Evolutionary conservation across 164 flowering plant genomes (phyloP).

Genomic region (Euptelea pleiosperma): DNA sequence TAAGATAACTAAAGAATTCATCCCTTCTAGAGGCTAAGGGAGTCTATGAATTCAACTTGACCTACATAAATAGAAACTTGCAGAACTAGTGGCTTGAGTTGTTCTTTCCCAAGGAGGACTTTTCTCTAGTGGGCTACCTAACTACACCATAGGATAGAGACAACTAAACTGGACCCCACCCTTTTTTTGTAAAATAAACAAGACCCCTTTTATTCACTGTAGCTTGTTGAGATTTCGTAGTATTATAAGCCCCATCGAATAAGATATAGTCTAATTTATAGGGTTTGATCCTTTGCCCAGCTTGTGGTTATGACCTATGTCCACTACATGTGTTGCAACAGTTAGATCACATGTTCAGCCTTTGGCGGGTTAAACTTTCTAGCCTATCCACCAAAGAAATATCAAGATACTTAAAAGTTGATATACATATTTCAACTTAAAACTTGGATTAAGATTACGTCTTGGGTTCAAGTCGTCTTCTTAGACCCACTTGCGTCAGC

Average conservation of each 20-base stretch:
- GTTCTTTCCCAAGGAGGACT: neutral
- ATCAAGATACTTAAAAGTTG: too few relatives aligned
- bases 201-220: too few relatives aligned
- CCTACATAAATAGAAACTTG: neutral
- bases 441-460: neutral
- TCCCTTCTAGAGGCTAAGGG: neutral
- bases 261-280: too few relatives aligned
- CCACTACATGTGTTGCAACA: conserved; percentile 1
- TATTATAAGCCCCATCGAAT: too few relatives aligned
- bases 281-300: too few relatives aligned
- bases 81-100: neutral
- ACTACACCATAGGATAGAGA: neutral
- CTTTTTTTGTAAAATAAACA: too few relatives aligned
- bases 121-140: conserved; percentile 2
- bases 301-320: neutral
- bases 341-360: neutral
- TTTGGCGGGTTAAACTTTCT: too few relatives aligned
- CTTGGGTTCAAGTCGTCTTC: neutral
- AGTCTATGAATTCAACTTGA: neutral
- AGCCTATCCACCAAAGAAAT: neutral
- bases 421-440: too few relatives aligned
- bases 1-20: neutral
- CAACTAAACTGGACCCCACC: neutral
- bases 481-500: neutral
- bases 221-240: too few relatives aligned